Evolutionary conservation across 768 basidiomycete genomes (phyloP), one percentile per base, ranked within the genome.

Genomic region (Pisolithus tinctorius): DNA sequence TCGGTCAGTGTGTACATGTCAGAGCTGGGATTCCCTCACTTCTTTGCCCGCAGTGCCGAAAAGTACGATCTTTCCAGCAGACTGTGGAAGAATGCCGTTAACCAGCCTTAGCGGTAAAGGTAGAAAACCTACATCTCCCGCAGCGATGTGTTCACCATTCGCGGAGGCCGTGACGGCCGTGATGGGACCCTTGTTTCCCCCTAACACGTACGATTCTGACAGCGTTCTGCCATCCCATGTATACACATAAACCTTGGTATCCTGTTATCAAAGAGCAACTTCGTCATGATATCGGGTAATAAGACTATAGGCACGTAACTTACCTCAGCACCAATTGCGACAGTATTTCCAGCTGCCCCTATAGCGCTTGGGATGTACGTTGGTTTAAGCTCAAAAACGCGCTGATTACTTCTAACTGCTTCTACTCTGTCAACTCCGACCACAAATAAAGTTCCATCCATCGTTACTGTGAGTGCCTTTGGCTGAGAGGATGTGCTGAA

Each of bases 261-360:
- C 88, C 82, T 89, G n/a, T 8, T 45, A 2, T 66, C 29, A 53
- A 29, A n/a, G 49, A 16, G 17, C 27, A 48, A 34, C 34, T 23
- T 11, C 14, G n/a, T 16, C 37, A 20, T 16, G 17, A 13, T 9
- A 23, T 58, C 17, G 54, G 43, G 23, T 16, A 51, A 51, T 38
- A 31, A 5, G 13, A n/a, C 14, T 38, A 50, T 13, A 52, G 48
- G 36, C 47, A 17, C 25, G 10, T 42, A 16, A 63, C 82, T 39
- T 53, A 86, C 91, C 72, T 88, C 84, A 29, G 82, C 81, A 37
- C 90, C 90, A 26, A 92, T 74, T 13, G 85, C 88, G 17, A 94
- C 75, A 5, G 78, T 55, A 17, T 61, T 61, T 3, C 76, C 75
- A 6, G 61, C 65, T 0, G 79, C 77, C 23, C 81, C 80, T n/a